A percentile compares a stretch with the other conserved stretches of the same genome.
phyloP scores from a whole-genome alignment of 495 filamentous ascomycete species.

The Lichenothelia convexa region DNA sequence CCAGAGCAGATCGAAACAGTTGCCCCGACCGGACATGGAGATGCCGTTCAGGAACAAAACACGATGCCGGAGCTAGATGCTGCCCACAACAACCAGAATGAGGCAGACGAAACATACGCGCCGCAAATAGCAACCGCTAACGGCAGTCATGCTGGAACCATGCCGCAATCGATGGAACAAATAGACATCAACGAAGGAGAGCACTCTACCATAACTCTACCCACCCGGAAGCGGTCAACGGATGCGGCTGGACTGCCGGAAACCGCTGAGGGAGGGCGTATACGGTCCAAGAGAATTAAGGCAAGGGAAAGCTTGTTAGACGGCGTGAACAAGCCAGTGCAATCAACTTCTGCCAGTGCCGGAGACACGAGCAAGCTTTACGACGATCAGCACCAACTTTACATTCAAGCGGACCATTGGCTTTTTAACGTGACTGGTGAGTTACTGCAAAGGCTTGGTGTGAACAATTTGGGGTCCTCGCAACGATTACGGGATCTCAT shows the following conservation, averaged over 20 bases:
- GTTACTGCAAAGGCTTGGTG: conserved; percentile 47
- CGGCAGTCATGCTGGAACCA: too few relatives aligned
- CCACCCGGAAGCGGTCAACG: conserved; percentile 43
- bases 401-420: conserved; percentile 53
- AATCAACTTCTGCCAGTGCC: too few relatives aligned
- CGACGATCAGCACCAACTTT: conserved; percentile 51
- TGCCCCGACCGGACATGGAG: too few relatives aligned
- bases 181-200: too few relatives aligned
- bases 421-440: conserved; percentile 52
- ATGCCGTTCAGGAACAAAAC: too few relatives aligned
- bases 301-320: conserved; percentile 56
- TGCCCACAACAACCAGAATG: too few relatives aligned
- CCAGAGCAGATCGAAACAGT: too few relatives aligned
- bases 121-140: too few relatives aligned
- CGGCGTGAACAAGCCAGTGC: conserved; percentile 29
- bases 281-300: conserved; percentile 68
- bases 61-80: too few relatives aligned
- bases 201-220: conserved; percentile 5
- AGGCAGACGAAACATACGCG: too few relatives aligned
- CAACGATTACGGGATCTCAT: conserved; percentile 8
- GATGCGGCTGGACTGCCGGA: conserved; percentile 42
- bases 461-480: conserved; percentile 27
- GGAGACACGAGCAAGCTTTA: conserved; percentile 53
- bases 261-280: conserved; percentile 36
- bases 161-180: too few relatives aligned